Evolutionary conservation across 2,329 filamentous ascomycete species (phyloP).

Genomic region (Apiospora kogelbergensis): DNA sequence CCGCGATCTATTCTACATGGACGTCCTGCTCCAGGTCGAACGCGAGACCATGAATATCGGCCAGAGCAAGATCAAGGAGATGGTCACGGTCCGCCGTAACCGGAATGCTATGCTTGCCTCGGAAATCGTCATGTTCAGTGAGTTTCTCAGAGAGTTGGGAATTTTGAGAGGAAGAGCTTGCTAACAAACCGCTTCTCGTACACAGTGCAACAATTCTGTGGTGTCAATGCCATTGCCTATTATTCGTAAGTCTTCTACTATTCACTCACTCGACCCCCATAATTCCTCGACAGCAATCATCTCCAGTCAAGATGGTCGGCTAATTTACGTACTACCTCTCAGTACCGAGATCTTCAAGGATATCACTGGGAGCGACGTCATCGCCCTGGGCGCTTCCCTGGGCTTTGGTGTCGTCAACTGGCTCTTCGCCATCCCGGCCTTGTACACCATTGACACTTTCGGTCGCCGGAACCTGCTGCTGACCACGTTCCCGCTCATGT

Average conservation of each 20-base stretch:
- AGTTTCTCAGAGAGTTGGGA: conserved; percentile 9
- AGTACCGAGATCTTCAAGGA: conserved; percentile 58
- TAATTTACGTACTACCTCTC: conserved; percentile 40
- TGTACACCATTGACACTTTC: conserved; percentile 69
- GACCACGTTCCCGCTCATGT: conserved; percentile 66
- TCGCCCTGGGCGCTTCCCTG: conserved; percentile 59
- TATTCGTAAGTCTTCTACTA: conserved; percentile 42
- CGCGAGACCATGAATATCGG: conserved; percentile 48
- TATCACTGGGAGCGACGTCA: conserved; percentile 49
- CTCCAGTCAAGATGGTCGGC: conserved; percentile 33
- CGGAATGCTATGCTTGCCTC: conserved; percentile 60
- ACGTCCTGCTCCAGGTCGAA: conserved; percentile 58
- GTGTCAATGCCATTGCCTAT: conserved; percentile 44
- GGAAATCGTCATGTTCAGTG: conserved; percentile 62
- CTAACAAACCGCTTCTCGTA: not conserved
- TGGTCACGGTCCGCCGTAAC: conserved; percentile 62
- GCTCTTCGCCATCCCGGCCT: conserved; percentile 61
- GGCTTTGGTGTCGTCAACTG: conserved; percentile 67
- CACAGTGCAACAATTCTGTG: conserved; percentile 36
- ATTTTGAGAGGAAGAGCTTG: no score
- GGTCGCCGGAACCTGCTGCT: conserved; percentile 64
- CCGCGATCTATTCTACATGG: conserved; percentile 56
- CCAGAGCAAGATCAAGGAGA: conserved; percentile 51
- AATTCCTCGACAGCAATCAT: not conserved
- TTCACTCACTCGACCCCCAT: no score